Base-by-base conservation (phyloP, 2,329 filamentous ascomycete genomes). In the Exophiala xenobiotica region DNA sequence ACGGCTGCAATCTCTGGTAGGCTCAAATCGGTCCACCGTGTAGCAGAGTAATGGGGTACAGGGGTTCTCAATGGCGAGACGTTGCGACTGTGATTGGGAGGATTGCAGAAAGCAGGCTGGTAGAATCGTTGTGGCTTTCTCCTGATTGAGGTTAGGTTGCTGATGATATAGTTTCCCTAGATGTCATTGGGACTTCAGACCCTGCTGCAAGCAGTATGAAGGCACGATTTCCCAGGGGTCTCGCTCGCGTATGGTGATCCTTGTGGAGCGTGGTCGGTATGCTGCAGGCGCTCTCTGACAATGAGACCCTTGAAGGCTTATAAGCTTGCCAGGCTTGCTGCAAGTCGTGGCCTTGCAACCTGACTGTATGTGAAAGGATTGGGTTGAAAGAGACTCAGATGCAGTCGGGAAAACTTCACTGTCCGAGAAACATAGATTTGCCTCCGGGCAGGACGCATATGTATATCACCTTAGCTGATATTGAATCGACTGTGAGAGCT, bases 121-220 rank as follows among this genome's bases (percentile, higher is more conserved):
- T 3, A 37, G 44, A 16, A 14, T 31, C 12, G 20, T 19, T 16
- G 54, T 51, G 43, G 54, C 54, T 53, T 56, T 56, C 54, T 56
- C 54, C 54, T 56, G 54, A 56, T 53, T 49, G 33, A 52, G 54
- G 26, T 35, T 53, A 56, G 50, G 46, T 48, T 23, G 39, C 38
- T 56, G 54, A 50, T 56, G 54, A 56, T 56, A 51, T 46, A 56
- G 53, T 37, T 40, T 37, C 23, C n/a, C 19, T 31, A 22, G 31
- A 44, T 31, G 39, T 45, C 38, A 56, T 53, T 53, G 50, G 49
- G 26, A 51, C 44, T 27, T 51, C 22, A 37, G 14, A 14, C 41
- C 46, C 31, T n/a, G 41, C 38, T 46, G 37, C 37, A 43, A 49
- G 49, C 45, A 56, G 40, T 27, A 19, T 24, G 29, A 19, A 24